A percentile compares a stretch with the other conserved stretches of the same genome.
Evolutionary conservation across 2,329 filamentous ascomycete species (phyloP).

Genomic region (Hymenoscyphus albidus): DNA sequence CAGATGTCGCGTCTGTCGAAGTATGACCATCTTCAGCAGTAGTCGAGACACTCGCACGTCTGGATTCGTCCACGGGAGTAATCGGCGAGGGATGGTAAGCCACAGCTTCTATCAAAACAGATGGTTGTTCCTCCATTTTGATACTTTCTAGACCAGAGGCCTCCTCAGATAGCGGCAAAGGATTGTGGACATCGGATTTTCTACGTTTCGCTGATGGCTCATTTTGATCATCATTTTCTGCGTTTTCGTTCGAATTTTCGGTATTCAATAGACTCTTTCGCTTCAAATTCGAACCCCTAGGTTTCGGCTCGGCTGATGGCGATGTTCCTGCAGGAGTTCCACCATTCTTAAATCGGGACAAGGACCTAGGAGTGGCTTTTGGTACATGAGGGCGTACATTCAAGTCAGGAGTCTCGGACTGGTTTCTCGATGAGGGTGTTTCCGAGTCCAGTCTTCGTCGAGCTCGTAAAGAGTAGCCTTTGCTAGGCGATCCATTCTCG

Average conservation of each 20-base stretch:
- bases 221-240: not conserved
- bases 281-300: constrained; percentile 19
- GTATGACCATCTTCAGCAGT: constrained; percentile 21
- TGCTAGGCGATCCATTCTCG: constrained; percentile 25
- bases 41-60: constrained; percentile 17
- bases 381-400: constrained; percentile 31
- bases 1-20: constrained; percentile 34
- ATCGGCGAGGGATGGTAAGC: constrained; percentile 16
- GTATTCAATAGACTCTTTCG: constrained; percentile 21
- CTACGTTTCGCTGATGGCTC: not conserved
- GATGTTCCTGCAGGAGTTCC: constrained; percentile 24
- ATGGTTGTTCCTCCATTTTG: constrained; percentile 20
- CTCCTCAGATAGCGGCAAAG: constrained; percentile 13
- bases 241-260: not conserved
- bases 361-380: constrained; percentile 28
- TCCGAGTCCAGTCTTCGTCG: constrained; percentile 46
- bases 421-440: constrained; percentile 50
- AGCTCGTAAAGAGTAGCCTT: constrained; percentile 51
- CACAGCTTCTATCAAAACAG: constrained; percentile 14
- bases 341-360: constrained; percentile 26
- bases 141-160: constrained; percentile 8
- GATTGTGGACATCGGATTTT: not conserved
- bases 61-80: constrained; percentile 17
- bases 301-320: constrained; percentile 21
- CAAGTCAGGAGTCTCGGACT: constrained; percentile 54